These are phyloP conservation scores for Protomyces inundatus DNA, from an alignment of 1,139 yeast genomes.

Conservation along the genomic window DNA sequence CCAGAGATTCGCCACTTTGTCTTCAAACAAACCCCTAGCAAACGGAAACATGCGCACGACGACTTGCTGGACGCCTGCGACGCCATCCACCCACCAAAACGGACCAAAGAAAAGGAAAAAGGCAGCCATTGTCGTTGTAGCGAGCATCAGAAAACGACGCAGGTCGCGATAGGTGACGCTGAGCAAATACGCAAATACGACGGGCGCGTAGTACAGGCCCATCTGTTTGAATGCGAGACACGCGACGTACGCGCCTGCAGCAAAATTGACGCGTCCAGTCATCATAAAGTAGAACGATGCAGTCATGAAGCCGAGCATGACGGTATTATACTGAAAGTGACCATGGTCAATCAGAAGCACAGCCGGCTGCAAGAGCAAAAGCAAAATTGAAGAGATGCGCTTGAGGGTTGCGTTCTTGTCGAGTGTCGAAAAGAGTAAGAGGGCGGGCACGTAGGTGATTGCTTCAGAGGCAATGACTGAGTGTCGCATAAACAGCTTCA, in stretches of 20 bases:
- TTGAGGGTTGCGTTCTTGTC: constrained; percentile 5
- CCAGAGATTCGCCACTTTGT: constrained; percentile 97
- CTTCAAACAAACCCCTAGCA: constrained; percentile 91
- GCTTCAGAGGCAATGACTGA: constrained; percentile 74
- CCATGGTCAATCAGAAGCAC: constrained; percentile 89
- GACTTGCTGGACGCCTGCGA: constrained; percentile 37
- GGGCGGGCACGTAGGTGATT: constrained; percentile 73
- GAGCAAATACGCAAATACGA: constrained; percentile 70
- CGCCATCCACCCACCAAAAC: constrained; percentile 44
- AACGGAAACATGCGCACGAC: constrained; percentile 81
- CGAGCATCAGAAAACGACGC: constrained; percentile 43
- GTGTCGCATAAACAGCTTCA: constrained; percentile 78
- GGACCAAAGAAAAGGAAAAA: constrained; percentile 57
- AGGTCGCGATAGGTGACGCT: constrained; percentile 44
- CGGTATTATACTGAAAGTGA: constrained; percentile 86
- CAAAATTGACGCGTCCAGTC: constrained; percentile 57
- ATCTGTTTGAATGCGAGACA: constrained; percentile 87
- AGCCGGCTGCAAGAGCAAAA: constrained; percentile 51
- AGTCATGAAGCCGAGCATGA: constrained; percentile 83
- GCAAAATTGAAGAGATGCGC: constrained; percentile 12
- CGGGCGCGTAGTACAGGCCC: constrained; percentile 90
- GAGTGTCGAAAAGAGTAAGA: constrained; percentile 48
- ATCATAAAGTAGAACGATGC: constrained; percentile 62
- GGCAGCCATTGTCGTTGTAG: constrained; percentile 56
- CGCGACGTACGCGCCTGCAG: constrained; percentile 73